Evolutionary conservation across 345 rosid species (phyloP), one percentile per base, ranked within the genome.

Genomic region (Moricandia arvensis): DNA sequence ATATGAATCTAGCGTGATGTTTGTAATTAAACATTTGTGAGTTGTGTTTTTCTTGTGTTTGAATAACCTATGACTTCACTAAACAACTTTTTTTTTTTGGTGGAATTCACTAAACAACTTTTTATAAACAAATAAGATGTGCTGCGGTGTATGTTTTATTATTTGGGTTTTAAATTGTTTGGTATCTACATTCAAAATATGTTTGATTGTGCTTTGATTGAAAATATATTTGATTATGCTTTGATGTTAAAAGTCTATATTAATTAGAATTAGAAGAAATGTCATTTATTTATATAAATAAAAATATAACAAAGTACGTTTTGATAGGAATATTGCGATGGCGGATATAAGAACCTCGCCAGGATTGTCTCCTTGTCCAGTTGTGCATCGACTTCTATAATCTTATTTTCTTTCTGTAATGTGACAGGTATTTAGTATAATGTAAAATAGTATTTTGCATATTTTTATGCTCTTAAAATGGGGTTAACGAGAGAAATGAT

Each of bases 281-380:
- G 7, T n/a, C 66, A 27, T 8, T 37, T 66, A 4, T n/a, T 30
- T 13, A 59, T 13, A 13, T 13, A 6, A 15, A 45, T 13, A 45
- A 41, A 41, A 45, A 45, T 45, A n/a, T 45, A 45, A 45, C 51
- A n/a, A 1, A 31, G 41, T n/a, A 8, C 10, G 1, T 54, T 27
- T 51, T 31, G 51, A 31, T 57, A 76, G 80, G 75, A 55, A 55
- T 35, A 70, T 76, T 30, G 71, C 66, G 17, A 55, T 61, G 63
- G 47, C 61, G 21, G 34, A 55, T 63, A 7, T 63, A 18, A 62
- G 71, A 70, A 65, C 65, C 31, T 55, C 71, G 51, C 30, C 59
- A 0, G 60, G 53, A 53, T 53, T 76, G 35, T 43, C 70, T 68
- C 37, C 60, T 70, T 70, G 37, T 55, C 75, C 59, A n/a, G 51